Percentiles rank a stretch among this genome's conserved stretches.
These are phyloP conservation scores for Nigrograna mackinnonii DNA, from an alignment of 2,329 filamentous ascomycete species.

Conservation along the genomic window DNA sequence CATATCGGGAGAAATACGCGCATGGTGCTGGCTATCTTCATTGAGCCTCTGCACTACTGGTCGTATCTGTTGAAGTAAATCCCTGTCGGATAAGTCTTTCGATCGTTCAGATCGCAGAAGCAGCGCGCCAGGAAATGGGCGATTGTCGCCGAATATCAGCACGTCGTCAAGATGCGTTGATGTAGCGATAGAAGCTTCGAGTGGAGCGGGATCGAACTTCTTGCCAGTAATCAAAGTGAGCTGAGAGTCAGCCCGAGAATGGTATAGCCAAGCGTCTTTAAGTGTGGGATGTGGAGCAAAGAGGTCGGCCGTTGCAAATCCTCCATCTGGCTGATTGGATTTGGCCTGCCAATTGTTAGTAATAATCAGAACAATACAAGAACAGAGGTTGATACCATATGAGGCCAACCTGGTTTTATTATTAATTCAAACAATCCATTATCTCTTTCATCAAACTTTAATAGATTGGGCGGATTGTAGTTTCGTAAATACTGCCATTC, in stretches of 20 bases:
- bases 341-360: constrained; percentile 47
- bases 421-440: constrained; percentile 57
- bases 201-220: constrained; percentile 67
- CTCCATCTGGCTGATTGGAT: constrained; percentile 61
- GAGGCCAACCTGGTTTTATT: constrained; percentile 60
- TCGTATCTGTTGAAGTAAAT: constrained; percentile 49
- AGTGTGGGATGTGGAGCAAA: constrained; percentile 60
- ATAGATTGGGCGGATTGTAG: constrained; percentile 42
- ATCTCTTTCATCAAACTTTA: constrained; percentile 51
- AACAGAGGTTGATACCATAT: constrained; percentile 42
- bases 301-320: constrained; percentile 66
- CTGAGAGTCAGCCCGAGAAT: constrained; percentile 64
- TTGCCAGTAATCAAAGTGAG: constrained; percentile 68
- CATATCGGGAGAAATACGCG: constrained; percentile 55
- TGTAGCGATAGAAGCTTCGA: constrained; percentile 60
- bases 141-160: constrained; percentile 64
- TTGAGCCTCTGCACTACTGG: constrained; percentile 54
- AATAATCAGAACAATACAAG: constrained; percentile 1
- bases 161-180: constrained; percentile 55
- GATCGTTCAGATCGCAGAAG: constrained; percentile 51
- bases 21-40: constrained; percentile 52
- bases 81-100: constrained; percentile 28
- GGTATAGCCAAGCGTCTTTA: constrained; percentile 63
- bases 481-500: constrained; percentile 65
- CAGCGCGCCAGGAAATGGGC: constrained; percentile 59